Percentiles rank a stretch among this genome's conserved stretches.
Evolutionary conservation across 441 rosid species (phyloP).

Genomic region (Eutrema salsugineum): DNA sequence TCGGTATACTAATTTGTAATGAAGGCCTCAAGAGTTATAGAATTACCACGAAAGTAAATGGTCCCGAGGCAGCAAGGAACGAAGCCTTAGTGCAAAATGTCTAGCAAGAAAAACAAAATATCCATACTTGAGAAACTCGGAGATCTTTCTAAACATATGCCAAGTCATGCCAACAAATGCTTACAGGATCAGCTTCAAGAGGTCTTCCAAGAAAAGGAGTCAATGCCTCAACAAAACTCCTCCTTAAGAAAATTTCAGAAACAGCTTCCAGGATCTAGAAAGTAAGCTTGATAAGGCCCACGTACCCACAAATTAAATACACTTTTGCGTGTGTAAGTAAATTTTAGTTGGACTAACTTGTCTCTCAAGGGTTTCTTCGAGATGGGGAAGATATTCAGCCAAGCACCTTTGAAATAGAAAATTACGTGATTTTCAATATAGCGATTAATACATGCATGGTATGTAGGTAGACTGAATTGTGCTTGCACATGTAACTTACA

Average conservation of each 20-base stretch:
- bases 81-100: conserved; percentile 77
- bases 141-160: not conserved
- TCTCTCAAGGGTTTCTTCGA: conserved; percentile 77
- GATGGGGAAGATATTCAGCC: conserved; percentile 98
- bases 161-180: conserved; percentile 20
- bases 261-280: conserved; percentile 73
- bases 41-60: conserved; percentile 74
- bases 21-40: not conserved
- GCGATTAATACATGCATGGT: not conserved
- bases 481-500: conserved; percentile 47
- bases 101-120: conserved; percentile 41
- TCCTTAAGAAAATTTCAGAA: conserved; percentile 57
- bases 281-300: not conserved
- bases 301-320: conserved; percentile 1
- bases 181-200: conserved; percentile 86
- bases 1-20: not conserved
- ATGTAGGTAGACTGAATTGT: not conserved
- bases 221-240: conserved; percentile 76
- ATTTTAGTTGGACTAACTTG: conserved; percentile 48
- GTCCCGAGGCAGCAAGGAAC: conserved; percentile 68
- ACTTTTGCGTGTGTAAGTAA: not conserved
- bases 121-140: conserved; percentile 9
- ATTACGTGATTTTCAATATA: not conserved
- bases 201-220: conserved; percentile 76
- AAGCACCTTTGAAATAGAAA: conserved; percentile 66